These are phyloP conservation scores for Pinus tabuliformis DNA, from an alignment of 75 land plant genomes.

Conservation along the genomic window DNA sequence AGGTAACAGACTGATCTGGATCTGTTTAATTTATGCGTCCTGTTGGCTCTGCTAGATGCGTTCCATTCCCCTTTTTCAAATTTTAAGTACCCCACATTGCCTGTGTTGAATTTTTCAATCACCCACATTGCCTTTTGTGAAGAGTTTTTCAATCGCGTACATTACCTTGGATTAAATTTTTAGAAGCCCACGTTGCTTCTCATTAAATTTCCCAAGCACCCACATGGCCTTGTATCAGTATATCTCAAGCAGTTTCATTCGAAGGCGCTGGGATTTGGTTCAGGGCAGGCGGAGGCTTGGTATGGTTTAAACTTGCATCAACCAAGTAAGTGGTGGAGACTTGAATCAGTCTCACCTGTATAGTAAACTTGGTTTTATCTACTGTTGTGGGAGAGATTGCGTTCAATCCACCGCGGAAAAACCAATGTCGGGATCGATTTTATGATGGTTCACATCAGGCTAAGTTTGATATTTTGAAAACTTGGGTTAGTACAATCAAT, in stretches of 20 bases:
- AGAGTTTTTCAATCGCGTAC: background rate
- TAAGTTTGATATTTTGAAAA: background rate
- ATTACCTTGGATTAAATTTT: background rate
- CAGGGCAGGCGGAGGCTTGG: background rate
- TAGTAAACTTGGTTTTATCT: background rate
- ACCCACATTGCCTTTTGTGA: background rate
- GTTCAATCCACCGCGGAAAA: background rate
- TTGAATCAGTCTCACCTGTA: background rate
- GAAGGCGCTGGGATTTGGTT: background rate
- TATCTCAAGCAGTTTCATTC: background rate
- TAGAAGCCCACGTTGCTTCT: background rate
- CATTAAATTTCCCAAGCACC: background rate
- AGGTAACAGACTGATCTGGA: slow-evolving; percentile 7
- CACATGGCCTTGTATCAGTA: background rate
- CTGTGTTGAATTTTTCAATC: background rate
- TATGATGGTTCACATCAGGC: background rate
- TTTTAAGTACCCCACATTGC: background rate
- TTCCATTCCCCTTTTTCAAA: background rate
- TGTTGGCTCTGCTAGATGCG: background rate
- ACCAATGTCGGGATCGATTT: background rate
- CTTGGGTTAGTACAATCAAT: background rate
- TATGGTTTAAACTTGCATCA: background rate
- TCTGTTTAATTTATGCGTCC: background rate
- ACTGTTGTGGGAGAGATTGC: background rate
- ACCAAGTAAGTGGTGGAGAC: background rate